phyloP scores from a whole-genome alignment of 495 filamentous ascomycete species.

The Penicillium coffeae region DNA sequence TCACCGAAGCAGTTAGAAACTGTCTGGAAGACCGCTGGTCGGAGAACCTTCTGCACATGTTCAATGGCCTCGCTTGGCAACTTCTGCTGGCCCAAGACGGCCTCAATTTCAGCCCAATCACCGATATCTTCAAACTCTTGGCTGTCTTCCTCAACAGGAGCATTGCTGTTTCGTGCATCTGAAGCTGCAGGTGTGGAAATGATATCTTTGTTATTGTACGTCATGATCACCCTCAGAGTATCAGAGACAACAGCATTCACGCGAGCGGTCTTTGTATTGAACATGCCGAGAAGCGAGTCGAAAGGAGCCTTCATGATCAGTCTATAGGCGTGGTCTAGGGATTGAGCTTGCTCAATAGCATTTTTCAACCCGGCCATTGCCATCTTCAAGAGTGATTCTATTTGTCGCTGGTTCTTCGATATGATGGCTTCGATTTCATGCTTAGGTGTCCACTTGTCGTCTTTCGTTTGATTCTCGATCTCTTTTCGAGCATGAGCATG shows the following conservation, averaged over 20 bases:
- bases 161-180: constrained; percentile 1
- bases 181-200: constrained; percentile 13
- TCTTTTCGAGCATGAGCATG: constrained; percentile 58
- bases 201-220: constrained; percentile 36
- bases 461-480: constrained; percentile 52
- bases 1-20: constrained; percentile 68
- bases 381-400: constrained; percentile 56
- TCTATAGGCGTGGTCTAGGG: constrained; percentile 31
- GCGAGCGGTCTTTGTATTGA: constrained; percentile 32
- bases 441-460: constrained; percentile 38
- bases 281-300: constrained; percentile 32
- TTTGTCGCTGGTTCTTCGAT: constrained; percentile 56
- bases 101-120: constrained; percentile 58
- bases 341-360: constrained; percentile 41
- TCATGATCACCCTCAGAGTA: constrained; percentile 32
- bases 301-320: constrained; percentile 36
- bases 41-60: constrained; percentile 42
- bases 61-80: constrained; percentile 24
- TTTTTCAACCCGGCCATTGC: constrained; percentile 49
- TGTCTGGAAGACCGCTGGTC: constrained; percentile 51
- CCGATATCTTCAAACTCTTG: constrained; percentile 76
- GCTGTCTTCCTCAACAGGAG: constrained; percentile 56
- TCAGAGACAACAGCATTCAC: constrained; percentile 36
- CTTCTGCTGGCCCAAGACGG: constrained; percentile 38
- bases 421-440: constrained; percentile 54